These are phyloP conservation scores for Fusarium paranaense DNA, from an alignment of 2,329 filamentous ascomycete genomes.

Conservation along the genomic window DNA sequence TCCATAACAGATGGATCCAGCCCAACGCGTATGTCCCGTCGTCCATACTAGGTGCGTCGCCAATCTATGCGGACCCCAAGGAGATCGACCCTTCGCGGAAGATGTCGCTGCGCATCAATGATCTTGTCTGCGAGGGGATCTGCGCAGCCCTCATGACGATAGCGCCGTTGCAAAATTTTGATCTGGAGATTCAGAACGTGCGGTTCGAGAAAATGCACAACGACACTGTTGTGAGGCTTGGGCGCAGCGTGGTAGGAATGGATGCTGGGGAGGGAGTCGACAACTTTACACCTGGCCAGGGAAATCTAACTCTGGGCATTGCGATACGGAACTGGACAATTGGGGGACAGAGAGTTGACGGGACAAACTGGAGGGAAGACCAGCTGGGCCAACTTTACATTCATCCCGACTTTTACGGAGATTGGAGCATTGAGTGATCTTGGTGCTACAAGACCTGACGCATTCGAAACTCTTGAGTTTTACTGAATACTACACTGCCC, in stretches of 20 bases:
- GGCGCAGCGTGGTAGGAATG: not conserved
- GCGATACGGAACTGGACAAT: not conserved
- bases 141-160: not conserved
- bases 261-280: not conserved
- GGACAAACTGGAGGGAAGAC: not conserved
- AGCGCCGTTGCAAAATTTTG: not conserved
- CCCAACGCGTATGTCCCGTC: not conserved
- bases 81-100: no score
- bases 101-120: no score
- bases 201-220: not conserved
- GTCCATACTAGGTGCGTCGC: not conserved
- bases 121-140: no score
- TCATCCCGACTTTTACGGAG: not conserved
- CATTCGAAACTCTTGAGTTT: no score
- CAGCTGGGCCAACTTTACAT: not conserved
- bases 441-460: no score
- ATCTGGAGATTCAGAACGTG: not conserved
- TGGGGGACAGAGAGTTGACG: slow-evolving; percentile 8
- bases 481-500: no score
- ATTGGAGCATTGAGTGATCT: not conserved
- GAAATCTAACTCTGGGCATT: not conserved
- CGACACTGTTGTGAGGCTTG: not conserved
- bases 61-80: no score
- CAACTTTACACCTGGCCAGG: not conserved
- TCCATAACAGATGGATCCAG: not conserved